phyloP scores from a whole-genome alignment of 371 early-diverging fungal genomes.

The Massospora cicadina region DNA sequence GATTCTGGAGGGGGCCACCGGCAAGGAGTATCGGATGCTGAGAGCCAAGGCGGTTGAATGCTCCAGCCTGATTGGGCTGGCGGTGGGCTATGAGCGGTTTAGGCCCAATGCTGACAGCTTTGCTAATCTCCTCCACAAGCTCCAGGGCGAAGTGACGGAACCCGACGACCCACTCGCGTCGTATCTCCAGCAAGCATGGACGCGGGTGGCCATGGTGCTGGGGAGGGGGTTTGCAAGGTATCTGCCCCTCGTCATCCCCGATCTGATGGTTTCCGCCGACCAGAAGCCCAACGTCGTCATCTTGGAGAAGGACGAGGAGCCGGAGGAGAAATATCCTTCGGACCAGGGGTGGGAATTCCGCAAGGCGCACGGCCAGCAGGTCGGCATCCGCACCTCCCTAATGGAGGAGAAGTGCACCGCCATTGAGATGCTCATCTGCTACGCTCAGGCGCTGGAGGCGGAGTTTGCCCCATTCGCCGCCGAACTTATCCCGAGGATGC shows the following conservation, averaged over 20 bases:
- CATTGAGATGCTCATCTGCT: slow-evolving; percentile 90
- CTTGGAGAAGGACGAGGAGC: slow-evolving; percentile 71
- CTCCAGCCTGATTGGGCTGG: slow-evolving; percentile 68
- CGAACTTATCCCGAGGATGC: slow-evolving; percentile 56
- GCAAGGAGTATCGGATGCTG: slow-evolving; percentile 69
- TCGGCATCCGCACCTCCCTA: slow-evolving; percentile 85
- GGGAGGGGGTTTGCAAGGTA: slow-evolving; percentile 86
- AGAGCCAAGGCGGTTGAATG: slow-evolving; percentile 94
- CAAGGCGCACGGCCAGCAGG: slow-evolving; percentile 66
- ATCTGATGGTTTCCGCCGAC: slow-evolving; percentile 66
- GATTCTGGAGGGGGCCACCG: slow-evolving; percentile 60
- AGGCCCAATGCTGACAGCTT: slow-evolving; percentile 55
- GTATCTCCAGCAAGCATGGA: slow-evolving; percentile 89
- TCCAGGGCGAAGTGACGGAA: slow-evolving; percentile 64
- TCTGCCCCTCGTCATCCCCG: slow-evolving; percentile 79
- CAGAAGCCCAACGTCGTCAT: slow-evolving; percentile 86
- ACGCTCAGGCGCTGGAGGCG: slow-evolving; percentile 76
- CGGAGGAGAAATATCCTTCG: slow-evolving; percentile 60
- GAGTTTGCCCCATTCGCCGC: slow-evolving; percentile 73
- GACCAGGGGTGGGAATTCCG: slow-evolving; percentile 95
- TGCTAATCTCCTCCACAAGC: slow-evolving; percentile 54
- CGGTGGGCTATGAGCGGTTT: slow-evolving; percentile 80
- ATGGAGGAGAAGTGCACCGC: slow-evolving; percentile 95
- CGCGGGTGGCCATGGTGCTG: slow-evolving; percentile 86
- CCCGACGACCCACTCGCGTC: slow-evolving; percentile 79